A percentile compares a stretch with the other conserved stretches of the same genome.
Evolutionary conservation across 345 rosid genomes (phyloP).

Genomic region (Gossypium longicalyx): DNA sequence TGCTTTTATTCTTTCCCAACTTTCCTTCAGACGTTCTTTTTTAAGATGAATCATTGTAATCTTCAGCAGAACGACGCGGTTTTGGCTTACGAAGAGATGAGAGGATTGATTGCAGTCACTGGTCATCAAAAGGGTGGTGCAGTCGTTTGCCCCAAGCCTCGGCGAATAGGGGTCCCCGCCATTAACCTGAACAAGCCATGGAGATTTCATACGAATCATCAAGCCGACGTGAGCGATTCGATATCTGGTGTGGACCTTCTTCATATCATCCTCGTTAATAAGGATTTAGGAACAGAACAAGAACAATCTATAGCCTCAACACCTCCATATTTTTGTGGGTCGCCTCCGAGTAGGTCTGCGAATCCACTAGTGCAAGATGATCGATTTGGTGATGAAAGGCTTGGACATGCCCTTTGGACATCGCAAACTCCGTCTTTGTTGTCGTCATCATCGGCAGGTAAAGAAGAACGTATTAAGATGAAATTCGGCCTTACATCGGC

Average conservation of each 20-base stretch:
- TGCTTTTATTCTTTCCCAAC: no score
- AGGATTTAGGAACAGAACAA: conserved; percentile 47
- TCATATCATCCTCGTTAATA: conserved; percentile 76
- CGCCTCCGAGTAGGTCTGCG: conserved; percentile 81
- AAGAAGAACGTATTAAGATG: conserved; percentile 64
- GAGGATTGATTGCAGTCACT: conserved; percentile 38
- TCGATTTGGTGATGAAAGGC: conserved; percentile 71
- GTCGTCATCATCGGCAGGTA: conserved; percentile 54
- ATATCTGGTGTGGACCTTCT: conserved; percentile 73
- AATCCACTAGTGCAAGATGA: conserved; percentile 83
- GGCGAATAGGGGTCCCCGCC: conserved; percentile 46
- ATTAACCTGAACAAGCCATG: conserved; percentile 36
- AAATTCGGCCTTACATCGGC: conserved; percentile 80
- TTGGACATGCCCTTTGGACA: conserved; percentile 26
- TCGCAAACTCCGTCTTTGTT: conserved; percentile 36
- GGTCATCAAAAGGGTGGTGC: conserved; percentile 55
- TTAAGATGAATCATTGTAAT: conserved; percentile 65
- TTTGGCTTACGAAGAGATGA: conserved; percentile 44
- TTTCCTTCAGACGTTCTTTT: neutral
- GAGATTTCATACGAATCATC: conserved; percentile 55
- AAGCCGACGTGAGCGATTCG: conserved; percentile 49
- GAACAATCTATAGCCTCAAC: conserved; percentile 33
- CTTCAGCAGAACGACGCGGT: conserved; percentile 79
- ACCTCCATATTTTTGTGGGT: conserved; percentile 76
- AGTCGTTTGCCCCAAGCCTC: conserved; percentile 83